A percentile compares a stretch with the other conserved stretches of the same genome.
These are phyloP conservation scores for Paecilomyces dactylethromorphus DNA, from an alignment of 2,329 filamentous ascomycete genomes.

Conservation along the genomic window DNA sequence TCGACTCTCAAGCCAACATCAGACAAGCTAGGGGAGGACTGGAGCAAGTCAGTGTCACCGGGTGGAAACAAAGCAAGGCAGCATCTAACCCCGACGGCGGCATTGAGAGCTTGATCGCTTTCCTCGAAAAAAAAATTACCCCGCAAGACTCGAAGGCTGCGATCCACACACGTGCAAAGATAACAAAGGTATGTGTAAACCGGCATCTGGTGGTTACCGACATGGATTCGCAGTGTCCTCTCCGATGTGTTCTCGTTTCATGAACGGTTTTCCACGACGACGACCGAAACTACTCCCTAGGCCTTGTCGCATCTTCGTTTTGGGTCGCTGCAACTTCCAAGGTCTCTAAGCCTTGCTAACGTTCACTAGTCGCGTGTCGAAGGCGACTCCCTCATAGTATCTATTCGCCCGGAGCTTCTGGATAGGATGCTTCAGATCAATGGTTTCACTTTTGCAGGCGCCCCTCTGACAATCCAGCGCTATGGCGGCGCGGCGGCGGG, in stretches of 20 bases:
- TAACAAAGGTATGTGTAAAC: constrained; percentile 69
- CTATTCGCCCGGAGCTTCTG: constrained; percentile 57
- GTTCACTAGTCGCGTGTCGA: constrained; percentile 61
- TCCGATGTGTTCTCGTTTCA: constrained; percentile 35
- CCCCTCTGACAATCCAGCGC: constrained; percentile 50
- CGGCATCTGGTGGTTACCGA: constrained; percentile 35
- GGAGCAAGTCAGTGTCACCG: constrained; percentile 45
- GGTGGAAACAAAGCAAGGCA: constrained; percentile 64
- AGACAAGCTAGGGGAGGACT: constrained; percentile 27
- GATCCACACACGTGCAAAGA: constrained; percentile 50
- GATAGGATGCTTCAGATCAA: constrained; percentile 62
- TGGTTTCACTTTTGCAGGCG: constrained; percentile 61
- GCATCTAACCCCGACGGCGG: constrained; percentile 61
- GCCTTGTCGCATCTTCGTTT: constrained; percentile 23
- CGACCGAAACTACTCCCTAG: constrained; percentile 26
- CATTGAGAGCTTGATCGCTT: constrained; percentile 56
- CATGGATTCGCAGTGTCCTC: constrained; percentile 28
- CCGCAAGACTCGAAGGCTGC: constrained; percentile 41
- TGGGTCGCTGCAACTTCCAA: constrained; percentile 33
- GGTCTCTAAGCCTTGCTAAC: constrained; percentile 59
- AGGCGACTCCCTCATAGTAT: constrained; percentile 64
- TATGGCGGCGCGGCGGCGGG: constrained; percentile 25
- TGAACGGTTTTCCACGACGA: constrained; percentile 38
- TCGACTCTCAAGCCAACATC: constrained; percentile 30
- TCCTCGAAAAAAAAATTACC: constrained; percentile 65